Evolutionary conservation across 371 early-diverging fungal species (phyloP).

Genomic region (Chytridium lagenaria): DNA sequence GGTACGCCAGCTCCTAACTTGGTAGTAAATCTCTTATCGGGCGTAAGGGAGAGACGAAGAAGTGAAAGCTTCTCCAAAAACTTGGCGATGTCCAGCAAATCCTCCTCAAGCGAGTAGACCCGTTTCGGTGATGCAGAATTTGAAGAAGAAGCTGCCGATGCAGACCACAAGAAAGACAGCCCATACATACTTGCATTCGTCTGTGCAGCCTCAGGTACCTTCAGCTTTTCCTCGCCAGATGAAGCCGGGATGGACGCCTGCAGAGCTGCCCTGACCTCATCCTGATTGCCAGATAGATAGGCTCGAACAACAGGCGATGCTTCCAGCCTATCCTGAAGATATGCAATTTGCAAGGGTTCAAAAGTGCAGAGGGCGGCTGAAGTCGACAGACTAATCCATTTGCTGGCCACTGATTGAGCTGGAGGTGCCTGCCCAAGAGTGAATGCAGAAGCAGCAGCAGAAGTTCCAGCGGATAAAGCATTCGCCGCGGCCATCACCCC

Average conservation of each 20-base stretch:
- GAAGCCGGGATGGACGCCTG: too few relatives aligned
- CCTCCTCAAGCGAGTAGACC: not conserved
- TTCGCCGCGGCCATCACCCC: slow-evolving; percentile 3
- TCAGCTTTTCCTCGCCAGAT: not conserved
- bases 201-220: not conserved
- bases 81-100: not conserved
- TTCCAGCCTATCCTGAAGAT: slow-evolving; percentile 1
- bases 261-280: not conserved
- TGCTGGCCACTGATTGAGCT: not conserved
- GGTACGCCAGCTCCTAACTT: not conserved
- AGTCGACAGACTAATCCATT: too few relatives aligned
- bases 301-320: not conserved
- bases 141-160: not conserved
- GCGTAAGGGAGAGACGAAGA: not conserved
- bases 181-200: not conserved
- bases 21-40: not conserved
- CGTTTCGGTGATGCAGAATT: not conserved
- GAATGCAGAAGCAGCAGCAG: slow-evolving; percentile 1
- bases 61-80: slow-evolving; percentile 7
- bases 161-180: slow-evolving; percentile 8
- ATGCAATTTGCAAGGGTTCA: not conserved
- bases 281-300: slow-evolving; percentile 6
- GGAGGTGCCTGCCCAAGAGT: not conserved
- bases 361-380: not conserved
- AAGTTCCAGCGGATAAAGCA: not conserved